These are phyloP conservation scores for Arabidopsis hybrid DNA, from an alignment of 441 rosid genomes.

Conservation along the genomic window DNA sequence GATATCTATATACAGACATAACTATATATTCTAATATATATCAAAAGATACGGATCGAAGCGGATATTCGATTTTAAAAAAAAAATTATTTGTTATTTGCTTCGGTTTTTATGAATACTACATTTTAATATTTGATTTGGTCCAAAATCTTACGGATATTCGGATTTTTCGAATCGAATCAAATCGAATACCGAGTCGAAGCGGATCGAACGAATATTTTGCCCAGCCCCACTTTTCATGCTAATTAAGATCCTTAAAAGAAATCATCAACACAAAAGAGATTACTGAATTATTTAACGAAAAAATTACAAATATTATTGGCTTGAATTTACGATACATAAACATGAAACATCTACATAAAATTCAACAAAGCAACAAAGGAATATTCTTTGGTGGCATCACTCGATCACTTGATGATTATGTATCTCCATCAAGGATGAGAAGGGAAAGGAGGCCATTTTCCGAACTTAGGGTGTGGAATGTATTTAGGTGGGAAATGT, in stretches of 20 bases:
- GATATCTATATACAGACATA: too few relatives aligned
- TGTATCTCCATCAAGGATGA: slow-evolving; percentile 36
- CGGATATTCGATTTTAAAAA: too few relatives aligned
- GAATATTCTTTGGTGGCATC: neutral
- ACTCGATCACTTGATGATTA: neutral
- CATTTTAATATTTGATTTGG: too few relatives aligned
- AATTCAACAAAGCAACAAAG: slow-evolving; percentile 27
- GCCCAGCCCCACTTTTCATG: too few relatives aligned
- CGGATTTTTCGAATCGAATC: too few relatives aligned
- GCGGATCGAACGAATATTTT: too few relatives aligned
- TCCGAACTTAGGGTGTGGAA: slow-evolving; percentile 65
- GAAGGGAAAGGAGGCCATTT: slow-evolving; percentile 65
- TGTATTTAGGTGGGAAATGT: slow-evolving; percentile 57
- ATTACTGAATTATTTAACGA: neutral
- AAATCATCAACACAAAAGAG: neutral
- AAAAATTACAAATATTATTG: slow-evolving; percentile 3
- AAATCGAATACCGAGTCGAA: too few relatives aligned
- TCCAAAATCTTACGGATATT: too few relatives aligned
- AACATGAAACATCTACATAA: slow-evolving; percentile 25
- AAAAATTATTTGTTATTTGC: too few relatives aligned
- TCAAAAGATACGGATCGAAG: too few relatives aligned
- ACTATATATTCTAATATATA: too few relatives aligned
- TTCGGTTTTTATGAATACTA: too few relatives aligned
- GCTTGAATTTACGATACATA: slow-evolving; percentile 21
- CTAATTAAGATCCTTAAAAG: neutral